Base-by-base conservation (phyloP, 306 rosid genomes). In the Erythrophleum fordii region DNA sequence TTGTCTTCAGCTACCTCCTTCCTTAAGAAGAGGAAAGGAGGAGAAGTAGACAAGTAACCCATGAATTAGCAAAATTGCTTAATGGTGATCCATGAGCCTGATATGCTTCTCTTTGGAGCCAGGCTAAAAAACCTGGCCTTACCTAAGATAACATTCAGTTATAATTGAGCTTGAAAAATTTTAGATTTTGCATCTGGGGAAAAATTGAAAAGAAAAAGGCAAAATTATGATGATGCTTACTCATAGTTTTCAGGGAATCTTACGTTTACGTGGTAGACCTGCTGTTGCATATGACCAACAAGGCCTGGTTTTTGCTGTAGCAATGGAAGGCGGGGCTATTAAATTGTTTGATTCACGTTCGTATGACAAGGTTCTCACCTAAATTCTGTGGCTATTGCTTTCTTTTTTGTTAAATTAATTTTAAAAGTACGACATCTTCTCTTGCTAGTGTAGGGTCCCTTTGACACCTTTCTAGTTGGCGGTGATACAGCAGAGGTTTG, bases 301-400 rank as follows among this genome's bases (percentile, higher is more conserved):
- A 84, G 99, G 99, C 81, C 92, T 95, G 53, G 99, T 95, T 76
- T 95, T 95, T 80, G 97, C 99, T 35, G 99, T 95, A 76, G 99
- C 99, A 78, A 95, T 95, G 99, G 99, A 95, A 93, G 99, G 97
- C 61, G 99, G 99, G 67, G 99, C 99, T 62, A 93, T 95, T 77
- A 95, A 93, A 82, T 81, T 95, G 86, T 95, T 95, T 25, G 99
- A 95, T 83, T 95, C 98, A 71, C 99, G 97, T 48, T 95, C 98
- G 8, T 93, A 91, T 75, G 99, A 95, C 88, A 95, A 93, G 99
- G 99, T 95, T 77, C 68, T 69, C 77, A 61, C 79, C 85, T 45
- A 60, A 44, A 48, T 25, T 65, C 79, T 62, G 39, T 82, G 29
- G 55, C 64, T 34, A 34, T 83, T 76, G 20, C 72, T 20, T 23